Evolutionary conservation across 768 basidiomycete genomes (phyloP), one percentile per base, ranked within the genome.

Genomic region (Tricholoma matsutake): DNA sequence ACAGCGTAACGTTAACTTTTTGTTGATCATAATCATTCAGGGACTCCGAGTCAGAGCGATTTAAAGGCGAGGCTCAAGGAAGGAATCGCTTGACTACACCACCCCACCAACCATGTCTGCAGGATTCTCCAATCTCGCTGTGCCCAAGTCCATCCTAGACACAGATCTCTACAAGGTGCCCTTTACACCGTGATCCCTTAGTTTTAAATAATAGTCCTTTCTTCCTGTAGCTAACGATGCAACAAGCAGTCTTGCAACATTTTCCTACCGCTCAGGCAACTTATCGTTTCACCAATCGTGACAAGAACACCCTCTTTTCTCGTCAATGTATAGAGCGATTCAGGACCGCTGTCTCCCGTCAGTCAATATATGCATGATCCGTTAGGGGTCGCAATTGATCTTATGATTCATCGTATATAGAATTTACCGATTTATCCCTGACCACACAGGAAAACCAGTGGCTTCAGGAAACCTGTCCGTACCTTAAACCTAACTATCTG

Each of bases 91-190:
- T 28, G 11, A 14, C 54, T 41, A 51, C 60, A 49, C 56, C 60
- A 49, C 56, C 37, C 34, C 18, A 18, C n/a, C 28, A 31, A 41
- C 62, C 62, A 80, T 80, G 79, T 73, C 80, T 63, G 70, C 72
- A 25, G 51, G 70, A 22, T 62, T 69, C 32, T 56, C 72, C 34
- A 60, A 70, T 59, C 64, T 76, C 29, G 70, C 71, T 6, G 51
- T 76, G 16, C 79, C 78, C 35, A 69, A 58, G 58, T 95, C 93
- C 14, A 78, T 98, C 56, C 81, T 98, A 49, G 96, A 98, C 73
- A 95, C 94, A 0, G 96, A 98, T 73, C 76, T 96, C 31, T 98
- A 98, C 85, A 98, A 96, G 84, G 94, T 88, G 52, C 22, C 9
- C 20, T 28, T 20, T 51, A 56, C n/a, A 29, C 49, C 6, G 7